Conservation (phyloP, 352 stramenopile species). For the Globisporangium uncinulatum region DNA sequence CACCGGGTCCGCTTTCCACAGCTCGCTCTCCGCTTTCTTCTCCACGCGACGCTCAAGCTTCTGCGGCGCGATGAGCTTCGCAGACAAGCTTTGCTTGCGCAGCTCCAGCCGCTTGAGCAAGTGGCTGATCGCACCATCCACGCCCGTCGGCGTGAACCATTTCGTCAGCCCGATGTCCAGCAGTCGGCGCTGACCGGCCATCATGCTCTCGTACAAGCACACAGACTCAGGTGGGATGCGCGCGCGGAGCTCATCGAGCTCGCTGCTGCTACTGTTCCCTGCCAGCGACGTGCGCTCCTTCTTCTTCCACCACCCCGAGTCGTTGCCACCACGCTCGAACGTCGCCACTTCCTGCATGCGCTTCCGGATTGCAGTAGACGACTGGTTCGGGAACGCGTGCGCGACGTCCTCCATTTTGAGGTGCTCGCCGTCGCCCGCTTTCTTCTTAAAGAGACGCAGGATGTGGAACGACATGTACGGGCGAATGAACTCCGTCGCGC, state of each 20-base stretch:
- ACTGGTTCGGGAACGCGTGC: slow-evolving; percentile 77
- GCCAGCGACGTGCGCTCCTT: slow-evolving; percentile 75
- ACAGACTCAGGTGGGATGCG: slow-evolving; percentile 75
- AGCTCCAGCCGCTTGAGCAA: slow-evolving; percentile 70
- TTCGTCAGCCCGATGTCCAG: slow-evolving; percentile 80
- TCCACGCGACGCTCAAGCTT: slow-evolving; percentile 46
- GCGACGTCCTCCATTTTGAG: slow-evolving; percentile 83
- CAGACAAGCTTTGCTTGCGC: slow-evolving; percentile 49
- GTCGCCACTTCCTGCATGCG: slow-evolving; percentile 85
- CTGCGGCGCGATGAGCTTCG: slow-evolving; percentile 40
- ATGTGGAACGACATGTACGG: slow-evolving; percentile 88
- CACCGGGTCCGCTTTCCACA: slow-evolving; percentile 65
- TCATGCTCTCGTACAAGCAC: slow-evolving; percentile 86
- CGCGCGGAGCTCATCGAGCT: slow-evolving; percentile 70
- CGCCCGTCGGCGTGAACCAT: slow-evolving; percentile 62
- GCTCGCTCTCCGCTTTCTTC: slow-evolving; percentile 59
- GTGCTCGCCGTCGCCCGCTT: slow-evolving; percentile 62
- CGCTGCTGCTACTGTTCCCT: too few species aligned
- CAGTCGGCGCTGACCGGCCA: slow-evolving; percentile 70
- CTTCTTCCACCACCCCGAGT: slow-evolving; percentile 83
- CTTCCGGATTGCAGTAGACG: slow-evolving; percentile 75
- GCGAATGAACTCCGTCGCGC: slow-evolving; percentile 80
- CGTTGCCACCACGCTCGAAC: slow-evolving; percentile 78
- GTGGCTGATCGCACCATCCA: slow-evolving; percentile 67
- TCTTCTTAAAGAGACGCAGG: slow-evolving; percentile 79